These are phyloP conservation scores for Umbellularia californica DNA, from an alignment of 164 flowering plant genomes.

Conservation along the genomic window DNA sequence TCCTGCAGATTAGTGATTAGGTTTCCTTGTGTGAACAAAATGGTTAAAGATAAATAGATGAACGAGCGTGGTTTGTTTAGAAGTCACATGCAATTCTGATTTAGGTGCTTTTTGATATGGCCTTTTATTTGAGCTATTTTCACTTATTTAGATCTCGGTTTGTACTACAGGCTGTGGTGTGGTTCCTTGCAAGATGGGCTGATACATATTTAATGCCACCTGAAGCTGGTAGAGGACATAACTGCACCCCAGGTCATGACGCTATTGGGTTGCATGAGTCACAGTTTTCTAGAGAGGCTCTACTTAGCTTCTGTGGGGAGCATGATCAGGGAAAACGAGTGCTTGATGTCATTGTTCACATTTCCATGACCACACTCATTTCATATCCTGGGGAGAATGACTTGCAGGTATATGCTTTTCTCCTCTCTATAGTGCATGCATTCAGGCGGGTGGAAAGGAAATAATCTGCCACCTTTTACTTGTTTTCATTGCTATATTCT, in stretches of 20 bases:
- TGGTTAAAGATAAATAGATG: neutral
- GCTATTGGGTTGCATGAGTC: constrained; percentile 22
- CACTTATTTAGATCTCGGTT: constrained; percentile 4
- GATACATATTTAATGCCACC: constrained; percentile 68
- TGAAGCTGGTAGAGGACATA: constrained; percentile 33
- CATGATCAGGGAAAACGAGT: constrained; percentile 62
- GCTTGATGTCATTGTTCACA: constrained; percentile 69
- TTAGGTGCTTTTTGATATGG: neutral
- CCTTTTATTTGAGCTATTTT: neutral
- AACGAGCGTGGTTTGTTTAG: neutral
- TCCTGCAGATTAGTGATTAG: no score
- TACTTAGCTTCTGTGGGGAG: constrained; percentile 62
- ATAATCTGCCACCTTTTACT: no score
- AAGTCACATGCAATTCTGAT: neutral
- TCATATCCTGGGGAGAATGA: constrained; percentile 88
- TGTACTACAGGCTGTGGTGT: constrained; percentile 62
- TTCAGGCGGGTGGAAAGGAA: no score
- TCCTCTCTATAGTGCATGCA: no score
- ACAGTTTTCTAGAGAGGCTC: constrained; percentile 33
- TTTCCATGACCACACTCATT: constrained; percentile 53
- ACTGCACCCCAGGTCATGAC: constrained; percentile 14
- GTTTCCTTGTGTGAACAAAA: no score
- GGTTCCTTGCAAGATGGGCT: constrained; percentile 99
- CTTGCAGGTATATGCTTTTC: constrained; percentile 58
- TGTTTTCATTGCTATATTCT: no score